Conservation (phyloP, 2,329 filamentous ascomycete species). For the Iodosphaeria phyllophila region DNA sequence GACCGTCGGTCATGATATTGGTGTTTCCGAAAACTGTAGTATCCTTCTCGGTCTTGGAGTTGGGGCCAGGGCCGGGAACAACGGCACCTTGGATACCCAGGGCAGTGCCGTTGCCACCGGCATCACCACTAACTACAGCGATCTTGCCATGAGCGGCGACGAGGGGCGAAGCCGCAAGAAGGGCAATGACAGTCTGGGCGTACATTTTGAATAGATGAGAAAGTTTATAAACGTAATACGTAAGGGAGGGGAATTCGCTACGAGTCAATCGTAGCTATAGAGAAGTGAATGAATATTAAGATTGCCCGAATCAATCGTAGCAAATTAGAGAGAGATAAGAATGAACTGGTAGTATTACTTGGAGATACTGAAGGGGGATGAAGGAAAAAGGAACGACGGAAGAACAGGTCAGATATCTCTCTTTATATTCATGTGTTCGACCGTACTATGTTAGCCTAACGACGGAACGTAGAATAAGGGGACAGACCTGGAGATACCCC, state of each 20-base stretch:
- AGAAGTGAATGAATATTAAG: not conserved
- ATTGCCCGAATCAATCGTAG: constrained; percentile 2
- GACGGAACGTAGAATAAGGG: too few relatives aligned
- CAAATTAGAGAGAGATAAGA: too few relatives aligned
- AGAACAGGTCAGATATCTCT: too few relatives aligned
- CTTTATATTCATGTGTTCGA: too few relatives aligned
- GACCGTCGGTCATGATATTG: constrained; percentile 16
- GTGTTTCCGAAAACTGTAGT: constrained; percentile 22
- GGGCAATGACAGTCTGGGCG: constrained; percentile 6
- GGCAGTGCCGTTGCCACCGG: constrained; percentile 19
- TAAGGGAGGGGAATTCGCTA: constrained; percentile 3
- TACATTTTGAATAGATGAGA: constrained; percentile 4
- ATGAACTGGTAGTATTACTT: too few relatives aligned
- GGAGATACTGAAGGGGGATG: too few relatives aligned
- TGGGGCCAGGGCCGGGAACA: constrained; percentile 18
- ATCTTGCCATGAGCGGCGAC: constrained; percentile 14
- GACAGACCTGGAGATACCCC: too few relatives aligned
- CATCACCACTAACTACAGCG: constrained; percentile 10
- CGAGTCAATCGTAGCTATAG: not conserved
- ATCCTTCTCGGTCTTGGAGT: constrained; percentile 19
- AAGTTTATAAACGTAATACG: not conserved
- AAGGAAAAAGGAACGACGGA: too few relatives aligned
- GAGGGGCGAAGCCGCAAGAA: constrained; percentile 10
- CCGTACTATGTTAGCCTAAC: too few relatives aligned
- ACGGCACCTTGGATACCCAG: constrained; percentile 19